Evolutionary conservation across 192 early-diverging fungal genomes (phyloP), one percentile per base, ranked within the genome.

Genomic region (Dissophora globulifera): DNA sequence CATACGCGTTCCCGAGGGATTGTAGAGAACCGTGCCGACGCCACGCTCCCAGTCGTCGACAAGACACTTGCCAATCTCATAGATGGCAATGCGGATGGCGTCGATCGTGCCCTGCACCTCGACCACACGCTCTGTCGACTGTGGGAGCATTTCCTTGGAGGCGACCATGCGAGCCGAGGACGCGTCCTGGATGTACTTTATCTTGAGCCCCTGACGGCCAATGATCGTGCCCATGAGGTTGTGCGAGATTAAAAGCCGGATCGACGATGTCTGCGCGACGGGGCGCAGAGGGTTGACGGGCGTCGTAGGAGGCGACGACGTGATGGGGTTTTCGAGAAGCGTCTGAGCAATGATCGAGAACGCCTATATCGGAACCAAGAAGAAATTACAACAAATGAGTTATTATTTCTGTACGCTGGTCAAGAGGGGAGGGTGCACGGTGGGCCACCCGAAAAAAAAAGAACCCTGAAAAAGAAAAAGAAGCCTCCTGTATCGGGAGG

Each of bases 141-240:
- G 91, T 27, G 95, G 95, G 25, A 99, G 82, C 83, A 95, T 92
- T 61, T 96, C 93, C 79, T 97, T 95, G 56, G 91, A 88, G 7
- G 96, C 93, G 29, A 88, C 89, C 81, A 98, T 87, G 35, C 91
- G 89, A 11, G 92, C 93, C 33, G 91, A 88, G n/a, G 94, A 94
- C 16, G 86, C 79, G 45, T 96, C 93, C 83, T 98, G 96, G 54
- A 99, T 93, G 69, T 96, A 92, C 84, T 95, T 97, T 79, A 99
- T 98, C 83, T 94, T 95, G 58, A 86, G 68, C 49, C 96, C 96
- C 72, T 90, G 89, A 64, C 95, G 93, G 35, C 97, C 97, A 81
- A 99, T 97, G 61, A 99, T 86, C 53, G 90, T 91, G 20, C 93
- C 93, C 90, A 99, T 95, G 45, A 93, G 81, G 64, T 89, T 87